Percentiles rank a stretch among this genome's conserved stretches.
phyloP scores from a whole-genome alignment of 2,329 filamentous ascomycete genomes.

The Fusarium pseudograminearum region DNA sequence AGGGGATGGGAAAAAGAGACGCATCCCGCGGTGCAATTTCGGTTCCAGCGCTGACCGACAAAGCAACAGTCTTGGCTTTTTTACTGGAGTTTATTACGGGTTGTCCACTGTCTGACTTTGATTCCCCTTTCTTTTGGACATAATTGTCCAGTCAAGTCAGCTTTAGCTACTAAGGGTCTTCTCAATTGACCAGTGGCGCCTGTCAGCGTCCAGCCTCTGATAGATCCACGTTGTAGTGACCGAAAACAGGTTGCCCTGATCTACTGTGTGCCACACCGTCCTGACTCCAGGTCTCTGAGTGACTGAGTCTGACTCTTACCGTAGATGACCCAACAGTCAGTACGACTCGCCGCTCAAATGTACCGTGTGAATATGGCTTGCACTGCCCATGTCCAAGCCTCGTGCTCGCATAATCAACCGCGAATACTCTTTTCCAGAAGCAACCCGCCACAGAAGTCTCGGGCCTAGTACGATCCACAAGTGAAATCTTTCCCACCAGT shows the following conservation, averaged over 20 bases:
- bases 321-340: background rate
- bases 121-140: conserved; percentile 2
- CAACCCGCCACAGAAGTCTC: conserved; percentile 39
- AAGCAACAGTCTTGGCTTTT: background rate
- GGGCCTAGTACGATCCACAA: conserved; percentile 22
- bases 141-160: conserved; percentile 23
- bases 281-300: conserved; percentile 11
- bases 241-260: conserved; percentile 22
- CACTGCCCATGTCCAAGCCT: conserved; percentile 27
- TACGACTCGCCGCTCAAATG: conserved; percentile 18
- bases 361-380: conserved; percentile 15
- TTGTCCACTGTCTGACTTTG: background rate
- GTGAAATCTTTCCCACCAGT: conserved; percentile 33
- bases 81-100: background rate
- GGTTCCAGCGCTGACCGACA: conserved; percentile 31
- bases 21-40: conserved; percentile 43
- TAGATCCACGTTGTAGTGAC: conserved; percentile 40
- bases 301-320: background rate
- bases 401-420: conserved; percentile 18
- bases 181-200: conserved; percentile 38
- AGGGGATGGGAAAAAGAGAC: background rate
- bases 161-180: conserved; percentile 18
- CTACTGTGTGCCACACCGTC: conserved; percentile 42
- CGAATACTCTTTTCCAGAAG: conserved; percentile 34
- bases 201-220: conserved; percentile 36